Evolutionary conservation across 306 rosid species (phyloP), one percentile per base, ranked within the genome.

Genomic region (Sicyos edulis): DNA sequence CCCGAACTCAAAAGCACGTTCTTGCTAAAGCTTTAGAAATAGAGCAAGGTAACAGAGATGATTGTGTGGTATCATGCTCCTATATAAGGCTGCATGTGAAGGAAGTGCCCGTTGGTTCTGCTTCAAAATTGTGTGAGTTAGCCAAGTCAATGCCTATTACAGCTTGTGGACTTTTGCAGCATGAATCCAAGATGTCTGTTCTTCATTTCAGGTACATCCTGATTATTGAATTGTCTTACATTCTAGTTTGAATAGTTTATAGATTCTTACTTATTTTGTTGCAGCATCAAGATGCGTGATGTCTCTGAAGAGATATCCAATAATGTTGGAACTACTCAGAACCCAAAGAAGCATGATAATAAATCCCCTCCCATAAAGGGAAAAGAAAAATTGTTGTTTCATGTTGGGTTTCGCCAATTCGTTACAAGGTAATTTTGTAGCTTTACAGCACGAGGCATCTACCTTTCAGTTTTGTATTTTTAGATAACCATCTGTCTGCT

Each of bases 371-470:
- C 99, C 59, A 84, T 93, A 77, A 93, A 87, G 82, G 77, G 96
- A 69, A 93, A 93, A 83, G 99, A 93, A 73, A 95, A 91, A 76
- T 76, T 93, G 47, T 70, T 91, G 71, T 93, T 93, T 79, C 91
- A 93, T 81, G 97, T 86, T 74, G 99, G 99, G 59, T 93, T 93
- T 85, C 97, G 99, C 69, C 99, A 91, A 75, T 93, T 91, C 80
- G 75, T 93, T 85, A 95, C 92, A 44, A 84, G 96, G 97, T 92
- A 81, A 81, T 59, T 60, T 67, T 73, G 55, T 54, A 61, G 34
- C 44, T 62, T 15, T 53, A 1, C 49, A 12, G 13, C 47, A 6
- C 3, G 19, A 54, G 34, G n/a, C 59, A 9, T 60, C 16, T 15
- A 7, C 26, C 72, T 29, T 51, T 71, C 55, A 29, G n/a, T 12